Conservation (phyloP, 2,329 filamentous ascomycete genomes). For the Biscogniauxia marginata region DNA sequence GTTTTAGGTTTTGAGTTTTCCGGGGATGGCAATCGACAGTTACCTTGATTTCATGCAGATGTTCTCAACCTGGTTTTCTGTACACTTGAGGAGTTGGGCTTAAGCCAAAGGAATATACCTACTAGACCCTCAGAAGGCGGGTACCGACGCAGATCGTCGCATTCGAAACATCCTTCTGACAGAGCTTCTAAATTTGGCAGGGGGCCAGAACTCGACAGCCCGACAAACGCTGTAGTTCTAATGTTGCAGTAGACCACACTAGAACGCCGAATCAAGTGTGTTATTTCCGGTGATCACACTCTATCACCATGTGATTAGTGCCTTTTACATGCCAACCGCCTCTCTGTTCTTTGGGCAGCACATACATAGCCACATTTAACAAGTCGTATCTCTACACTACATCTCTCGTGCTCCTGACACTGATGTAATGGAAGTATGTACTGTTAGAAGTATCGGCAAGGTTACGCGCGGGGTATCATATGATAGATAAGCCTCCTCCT, state of each 20-base stretch:
- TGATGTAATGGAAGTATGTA: background rate
- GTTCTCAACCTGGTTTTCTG: background rate
- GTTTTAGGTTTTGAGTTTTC: background rate
- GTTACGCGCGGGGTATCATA: background rate
- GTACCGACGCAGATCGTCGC: background rate
- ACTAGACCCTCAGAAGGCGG: background rate
- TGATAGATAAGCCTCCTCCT: background rate
- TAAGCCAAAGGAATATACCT: no score
- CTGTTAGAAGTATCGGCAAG: background rate
- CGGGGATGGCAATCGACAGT: background rate
- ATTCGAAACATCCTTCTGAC: background rate
- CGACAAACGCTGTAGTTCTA: background rate
- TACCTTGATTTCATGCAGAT: background rate
- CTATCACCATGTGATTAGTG: no score
- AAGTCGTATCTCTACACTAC: no score
- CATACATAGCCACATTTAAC: no score
- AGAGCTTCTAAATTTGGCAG: background rate
- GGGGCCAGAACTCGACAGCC: background rate
- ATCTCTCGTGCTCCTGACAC: no score
- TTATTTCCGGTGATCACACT: background rate
- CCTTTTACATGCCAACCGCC: no score
- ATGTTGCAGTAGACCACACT: background rate
- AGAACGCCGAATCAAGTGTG: background rate
- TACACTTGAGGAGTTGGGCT: no score
- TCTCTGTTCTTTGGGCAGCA: no score